phyloP scores from a whole-genome alignment of 2,329 filamentous ascomycete genomes.

The Lomentospora prolificans region DNA sequence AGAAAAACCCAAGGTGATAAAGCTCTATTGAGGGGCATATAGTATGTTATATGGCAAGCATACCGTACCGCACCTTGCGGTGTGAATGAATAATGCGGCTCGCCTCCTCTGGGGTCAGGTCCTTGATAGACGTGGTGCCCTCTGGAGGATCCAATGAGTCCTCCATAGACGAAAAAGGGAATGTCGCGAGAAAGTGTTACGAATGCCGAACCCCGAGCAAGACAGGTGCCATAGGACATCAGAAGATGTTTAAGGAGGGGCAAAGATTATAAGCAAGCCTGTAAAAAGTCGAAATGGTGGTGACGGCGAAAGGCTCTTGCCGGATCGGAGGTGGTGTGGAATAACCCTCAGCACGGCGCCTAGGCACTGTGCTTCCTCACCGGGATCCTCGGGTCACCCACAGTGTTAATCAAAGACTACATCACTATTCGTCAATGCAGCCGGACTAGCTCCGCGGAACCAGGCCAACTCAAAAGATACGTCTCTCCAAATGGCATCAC shows the following conservation, averaged over 20 bases:
- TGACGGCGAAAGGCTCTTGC: background rate
- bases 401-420: background rate
- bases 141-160: slow-evolving; percentile 25
- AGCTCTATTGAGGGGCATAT: background rate
- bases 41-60: too few species aligned
- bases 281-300: slow-evolving; percentile 2
- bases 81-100: slow-evolving; percentile 61
- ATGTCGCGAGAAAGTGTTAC: slow-evolving; percentile 11
- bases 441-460: background rate
- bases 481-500: too few species aligned
- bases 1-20: background rate
- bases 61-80: slow-evolving; percentile 60
- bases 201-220: slow-evolving; percentile 29
- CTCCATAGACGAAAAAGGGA: slow-evolving; percentile 9
- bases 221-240: slow-evolving; percentile 6
- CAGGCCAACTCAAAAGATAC: background rate
- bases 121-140: slow-evolving; percentile 38
- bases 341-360: background rate
- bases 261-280: background rate
- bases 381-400: background rate
- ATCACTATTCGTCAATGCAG: background rate
- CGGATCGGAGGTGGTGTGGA: background rate
- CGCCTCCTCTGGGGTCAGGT: slow-evolving; percentile 55
- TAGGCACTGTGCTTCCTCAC: background rate
- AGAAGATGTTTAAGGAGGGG: slow-evolving; percentile 4